Percentiles rank a stretch among this genome's conserved stretches.
Conservation (phyloP, 78 protist genomes). For the Tieghemostelium lacteum region DNA sequence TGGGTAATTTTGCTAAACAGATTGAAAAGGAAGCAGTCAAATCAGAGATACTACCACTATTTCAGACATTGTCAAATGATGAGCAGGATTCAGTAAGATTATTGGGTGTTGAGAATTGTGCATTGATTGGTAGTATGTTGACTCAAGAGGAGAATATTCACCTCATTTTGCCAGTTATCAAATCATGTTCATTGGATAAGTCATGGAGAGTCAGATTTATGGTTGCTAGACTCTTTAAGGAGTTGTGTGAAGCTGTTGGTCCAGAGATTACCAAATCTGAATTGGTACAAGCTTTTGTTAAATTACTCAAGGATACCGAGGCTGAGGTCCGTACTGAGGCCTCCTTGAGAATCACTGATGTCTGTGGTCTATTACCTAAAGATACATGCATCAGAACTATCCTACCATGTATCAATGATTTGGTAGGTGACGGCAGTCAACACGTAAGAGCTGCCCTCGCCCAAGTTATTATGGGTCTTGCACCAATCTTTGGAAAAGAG, state of each 20-base stretch:
- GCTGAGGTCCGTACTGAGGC: slow-evolving; percentile 98
- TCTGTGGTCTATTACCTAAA: slow-evolving; percentile 70
- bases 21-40: slow-evolving; percentile 77
- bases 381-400: slow-evolving; percentile 63
- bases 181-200: slow-evolving; percentile 86
- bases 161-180: slow-evolving; percentile 83
- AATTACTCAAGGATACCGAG: slow-evolving; percentile 94
- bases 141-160: slow-evolving; percentile 78
- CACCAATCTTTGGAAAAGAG: slow-evolving; percentile 89
- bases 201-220: slow-evolving; percentile 98
- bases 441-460: slow-evolving; percentile 97
- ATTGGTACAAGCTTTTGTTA: slow-evolving; percentile 74
- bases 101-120: slow-evolving; percentile 93
- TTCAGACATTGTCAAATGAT: slow-evolving; percentile 86
- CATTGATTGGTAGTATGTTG: slow-evolving; percentile 82
- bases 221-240: slow-evolving; percentile 93
- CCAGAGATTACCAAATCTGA: slow-evolving; percentile 84
- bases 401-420: slow-evolving; percentile 84
- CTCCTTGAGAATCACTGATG: slow-evolving; percentile 85
- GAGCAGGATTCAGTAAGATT: slow-evolving; percentile 98
- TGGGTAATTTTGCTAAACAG: slow-evolving; percentile 87
- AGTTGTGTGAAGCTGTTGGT: slow-evolving; percentile 79
- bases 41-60: slow-evolving; percentile 91
- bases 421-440: slow-evolving; percentile 90
- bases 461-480: slow-evolving; percentile 85